These are phyloP conservation scores for Stereum hirsutum DNA, from an alignment of 1,284 basidiomycete species.

Conservation along the genomic window DNA sequence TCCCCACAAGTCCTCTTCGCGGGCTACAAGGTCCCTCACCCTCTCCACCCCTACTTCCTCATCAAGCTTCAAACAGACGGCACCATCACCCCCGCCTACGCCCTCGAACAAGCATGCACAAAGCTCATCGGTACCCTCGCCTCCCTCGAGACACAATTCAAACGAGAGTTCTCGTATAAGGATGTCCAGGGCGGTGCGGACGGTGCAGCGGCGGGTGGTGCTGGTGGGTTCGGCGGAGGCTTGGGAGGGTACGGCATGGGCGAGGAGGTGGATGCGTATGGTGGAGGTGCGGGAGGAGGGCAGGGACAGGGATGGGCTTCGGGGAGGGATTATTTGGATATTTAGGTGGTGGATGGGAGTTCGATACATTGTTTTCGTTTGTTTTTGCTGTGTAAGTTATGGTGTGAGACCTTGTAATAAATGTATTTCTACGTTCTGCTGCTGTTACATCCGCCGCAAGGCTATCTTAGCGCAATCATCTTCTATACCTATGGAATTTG, in stretches of 20 bases:
- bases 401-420: too few relatives aligned
- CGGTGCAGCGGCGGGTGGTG: conserved; percentile 55
- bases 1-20: conserved; percentile 89
- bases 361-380: neutral
- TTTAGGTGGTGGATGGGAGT: conserved; percentile 25
- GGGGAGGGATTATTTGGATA: conserved; percentile 56
- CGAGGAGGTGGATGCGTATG: conserved; percentile 57
- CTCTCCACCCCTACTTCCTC: conserved; percentile 88
- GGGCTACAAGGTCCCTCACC: conserved; percentile 97
- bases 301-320: conserved; percentile 31
- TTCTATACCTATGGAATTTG: too few relatives aligned
- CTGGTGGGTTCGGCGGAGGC: conserved; percentile 28
- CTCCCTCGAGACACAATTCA: conserved; percentile 63
- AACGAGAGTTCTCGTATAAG: conserved; percentile 68
- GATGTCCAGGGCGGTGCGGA: conserved; percentile 45
- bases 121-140: conserved; percentile 75
- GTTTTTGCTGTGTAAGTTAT: too few relatives aligned
- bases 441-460: too few relatives aligned
- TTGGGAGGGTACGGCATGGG: too few relatives aligned
- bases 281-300: conserved; percentile 30
- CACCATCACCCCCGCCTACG: conserved; percentile 71
- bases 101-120: conserved; percentile 79
- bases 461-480: too few relatives aligned
- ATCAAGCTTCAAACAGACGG: conserved; percentile 97
- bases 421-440: too few relatives aligned